Base-by-base conservation (phyloP, 768 basidiomycete genomes). In the Termitomyces sp. region DNA sequence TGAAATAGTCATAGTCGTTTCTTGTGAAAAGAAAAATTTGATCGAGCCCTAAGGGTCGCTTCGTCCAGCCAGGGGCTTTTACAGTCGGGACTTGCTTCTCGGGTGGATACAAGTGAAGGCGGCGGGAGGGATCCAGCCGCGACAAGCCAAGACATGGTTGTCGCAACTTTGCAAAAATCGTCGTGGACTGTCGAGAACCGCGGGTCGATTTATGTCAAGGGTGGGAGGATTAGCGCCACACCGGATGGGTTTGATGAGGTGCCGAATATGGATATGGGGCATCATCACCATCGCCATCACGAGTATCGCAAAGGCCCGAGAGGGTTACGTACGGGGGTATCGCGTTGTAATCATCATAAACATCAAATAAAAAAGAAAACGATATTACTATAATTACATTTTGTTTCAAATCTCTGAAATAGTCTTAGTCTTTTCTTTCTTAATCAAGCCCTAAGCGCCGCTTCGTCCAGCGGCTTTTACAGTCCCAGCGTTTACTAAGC, bases 101-200 rank as follows among this genome's bases (percentile, higher is more conserved):
- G 31, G 78, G 72, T 3, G 66, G n/a, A 66, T 1, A 64, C 39
- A 13, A 67, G 61, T 13, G 76, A 70, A 6, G 91, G 86, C 6
- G 76, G 65, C 8, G 85, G 82, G 52, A 99, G 76, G 78, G 98
- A 98, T 6, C 76, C 89, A 7, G 89, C 93, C 4, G 81, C 82
- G 42, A 98, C 81, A 24, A 98, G 79, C 97, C 97, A 99, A 7
- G 94, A 30, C 57, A 58, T 33, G 58, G 49, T 39, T 58, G 61
- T 11, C 57, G 57, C 7, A 61, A 55, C 48, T 61, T 55, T 27
- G 57, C 46, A 4, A 58, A 58, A 54, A 55, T 58, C 20, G n/a
- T 37, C 54, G 12, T 61, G 57, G 61, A 42, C 53, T 11, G 20
- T 18, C 16, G 45, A 58, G 16, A 52, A 59, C 24, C 58, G 58